phyloP scores from a whole-genome alignment of 495 filamentous ascomycete genomes.

The Penicillium ucsense region DNA sequence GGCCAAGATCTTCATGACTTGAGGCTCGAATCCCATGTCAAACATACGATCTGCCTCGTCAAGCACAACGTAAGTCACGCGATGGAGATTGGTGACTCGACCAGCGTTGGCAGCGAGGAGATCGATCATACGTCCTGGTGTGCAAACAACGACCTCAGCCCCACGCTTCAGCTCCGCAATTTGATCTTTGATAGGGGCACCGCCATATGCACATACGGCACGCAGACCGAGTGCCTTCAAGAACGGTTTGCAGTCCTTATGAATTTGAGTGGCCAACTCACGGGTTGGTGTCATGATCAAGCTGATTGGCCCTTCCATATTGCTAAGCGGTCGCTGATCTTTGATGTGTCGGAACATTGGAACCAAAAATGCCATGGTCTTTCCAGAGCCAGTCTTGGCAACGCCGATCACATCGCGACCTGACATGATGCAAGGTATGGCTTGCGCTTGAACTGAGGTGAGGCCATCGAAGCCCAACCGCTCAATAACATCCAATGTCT shows the following conservation, averaged over 20 bases:
- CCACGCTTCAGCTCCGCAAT: constrained; percentile 94
- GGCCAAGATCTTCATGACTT: constrained; percentile 91
- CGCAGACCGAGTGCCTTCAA: constrained; percentile 82
- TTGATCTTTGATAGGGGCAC: constrained; percentile 93
- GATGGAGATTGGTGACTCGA: constrained; percentile 77
- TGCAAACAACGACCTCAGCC: constrained; percentile 90
- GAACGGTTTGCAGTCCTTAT: constrained; percentile 88
- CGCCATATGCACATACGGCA: constrained; percentile 91
- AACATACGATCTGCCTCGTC: constrained; percentile 99
- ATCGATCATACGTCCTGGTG: constrained; percentile 96
- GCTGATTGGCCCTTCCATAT: constrained; percentile 77
- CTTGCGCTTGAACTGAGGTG: constrained; percentile 91
- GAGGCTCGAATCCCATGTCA: constrained; percentile 98
- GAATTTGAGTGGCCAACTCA: constrained; percentile 90
- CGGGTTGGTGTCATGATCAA: constrained; percentile 92
- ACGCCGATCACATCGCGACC: constrained; percentile 94
- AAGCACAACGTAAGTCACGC: constrained; percentile 87
- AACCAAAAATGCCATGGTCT: constrained; percentile 89
- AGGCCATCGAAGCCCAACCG: constrained; percentile 78
- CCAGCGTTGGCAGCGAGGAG: constrained; percentile 86
- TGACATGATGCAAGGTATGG: constrained; percentile 91
- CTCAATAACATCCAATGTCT: constrained; percentile 80
- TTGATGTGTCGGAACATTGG: constrained; percentile 98
- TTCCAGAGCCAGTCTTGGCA: constrained; percentile 95
- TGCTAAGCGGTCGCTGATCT: constrained; percentile 75